Evolutionary conservation across 2,329 filamentous ascomycete species (phyloP), one percentile per base, ranked within the genome.

Genomic region (Neonectria magnoliae): DNA sequence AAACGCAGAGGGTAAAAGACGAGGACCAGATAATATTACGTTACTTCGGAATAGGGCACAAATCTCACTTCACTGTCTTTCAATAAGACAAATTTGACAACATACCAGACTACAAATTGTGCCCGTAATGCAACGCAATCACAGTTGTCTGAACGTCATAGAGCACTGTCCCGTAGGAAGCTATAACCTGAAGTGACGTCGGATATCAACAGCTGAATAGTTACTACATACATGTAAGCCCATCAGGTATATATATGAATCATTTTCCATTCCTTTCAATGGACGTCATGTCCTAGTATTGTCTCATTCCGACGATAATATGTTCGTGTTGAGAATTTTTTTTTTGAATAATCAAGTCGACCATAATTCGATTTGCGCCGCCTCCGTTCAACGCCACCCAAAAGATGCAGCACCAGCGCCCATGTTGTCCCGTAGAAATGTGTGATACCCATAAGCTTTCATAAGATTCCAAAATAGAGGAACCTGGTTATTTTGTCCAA

Each of bases 361-460:
- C 11, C n/a, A 20, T 14, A 51, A 33, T 33, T 33, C 7, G 27
- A 25, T 41, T 41, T 41, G 50, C 31, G 31, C 41, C 29, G 25
- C 20, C 10, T 20, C 59, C 53, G 16, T 42, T 14, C n/a, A 47
- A 48, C 57, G 42, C 51, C 42, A 41, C 45, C 52, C 42, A 57
- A 33, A 51, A 42, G 27, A n/a, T 52, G 36, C 53, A 52, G 18
- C n/a, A 38, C 36, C 41, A 57, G 45, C 60, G 60, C 60, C 59
- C 47, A 22, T 58, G n/a, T 57, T 55, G 29, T 41, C 52, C 48
- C 45, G 29, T 57, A 52, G 11, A 33, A 16, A 52, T 57, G 27
- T 51, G 36, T n/a, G n/a, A 29, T 54, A 45, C 22, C 50, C 50
- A 27, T 59, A 20, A 55, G 20, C 14, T 50, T 36, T 52, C 36